A percentile compares a stretch with the other conserved stretches of the same genome.
Evolutionary conservation across 2,329 filamentous ascomycete species (phyloP).

Genomic region (Alternaria brassicae): DNA sequence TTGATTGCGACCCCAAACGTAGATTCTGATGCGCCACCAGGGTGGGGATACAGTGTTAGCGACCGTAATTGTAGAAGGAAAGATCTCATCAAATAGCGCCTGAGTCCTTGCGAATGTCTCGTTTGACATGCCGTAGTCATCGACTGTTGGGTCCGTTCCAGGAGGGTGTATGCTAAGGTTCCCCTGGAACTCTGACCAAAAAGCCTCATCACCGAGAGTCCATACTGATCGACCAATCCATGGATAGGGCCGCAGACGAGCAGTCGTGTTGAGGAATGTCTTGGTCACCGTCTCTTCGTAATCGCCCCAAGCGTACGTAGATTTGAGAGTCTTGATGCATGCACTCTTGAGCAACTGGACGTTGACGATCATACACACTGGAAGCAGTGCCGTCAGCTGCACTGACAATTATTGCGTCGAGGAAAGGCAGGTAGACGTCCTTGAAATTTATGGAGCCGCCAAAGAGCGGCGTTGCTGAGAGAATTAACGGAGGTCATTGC

Average conservation of each 20-base stretch:
- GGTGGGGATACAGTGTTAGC: background rate
- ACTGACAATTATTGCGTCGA: conserved; percentile 15
- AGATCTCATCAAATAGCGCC: conserved; percentile 8
- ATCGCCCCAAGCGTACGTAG: conserved; percentile 22
- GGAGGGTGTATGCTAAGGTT: conserved; percentile 13
- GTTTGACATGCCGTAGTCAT: conserved; percentile 10
- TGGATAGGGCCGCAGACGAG: background rate
- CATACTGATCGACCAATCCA: background rate
- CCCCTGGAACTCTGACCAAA: background rate
- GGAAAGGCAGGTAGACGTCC: conserved; percentile 16
- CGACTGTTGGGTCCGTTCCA: background rate
- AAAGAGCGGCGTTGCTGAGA: conserved; percentile 1
- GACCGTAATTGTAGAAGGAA: conserved; percentile 13
- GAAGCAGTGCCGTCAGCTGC: background rate
- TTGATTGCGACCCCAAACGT: background rate
- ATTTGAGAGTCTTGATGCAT: conserved; percentile 30
- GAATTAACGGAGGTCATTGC: background rate
- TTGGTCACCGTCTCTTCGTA: conserved; percentile 10
- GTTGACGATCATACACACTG: conserved; percentile 13
- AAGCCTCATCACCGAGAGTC: background rate
- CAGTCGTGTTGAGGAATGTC: conserved; percentile 1
- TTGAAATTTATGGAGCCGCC: conserved; percentile 27
- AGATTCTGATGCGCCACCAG: conserved; percentile 4
- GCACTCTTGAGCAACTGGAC: conserved; percentile 29
- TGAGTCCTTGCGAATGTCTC: background rate